These are phyloP conservation scores for Neurospora terricola DNA, from an alignment of 495 filamentous ascomycete genomes.

Conservation along the genomic window DNA sequence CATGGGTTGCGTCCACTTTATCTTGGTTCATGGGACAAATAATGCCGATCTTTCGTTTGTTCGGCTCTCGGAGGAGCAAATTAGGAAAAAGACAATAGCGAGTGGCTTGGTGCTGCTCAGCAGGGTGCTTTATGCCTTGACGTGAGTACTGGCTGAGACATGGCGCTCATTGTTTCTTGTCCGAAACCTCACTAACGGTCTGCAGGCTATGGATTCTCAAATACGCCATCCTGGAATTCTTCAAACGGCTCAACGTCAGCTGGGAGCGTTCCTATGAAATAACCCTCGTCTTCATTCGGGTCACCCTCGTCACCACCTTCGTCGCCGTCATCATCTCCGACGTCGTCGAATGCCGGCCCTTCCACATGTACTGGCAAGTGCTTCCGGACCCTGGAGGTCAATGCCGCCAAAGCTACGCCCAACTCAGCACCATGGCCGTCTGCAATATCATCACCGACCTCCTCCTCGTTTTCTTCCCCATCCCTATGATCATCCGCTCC, in stretches of 20 bases:
- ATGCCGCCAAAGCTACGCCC: slow-evolving; percentile 75
- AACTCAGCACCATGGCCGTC: slow-evolving; percentile 78
- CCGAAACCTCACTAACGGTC: background rate
- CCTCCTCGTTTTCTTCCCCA: slow-evolving; percentile 75
- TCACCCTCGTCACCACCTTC: slow-evolving; percentile 67
- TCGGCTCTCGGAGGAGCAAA: slow-evolving; percentile 33
- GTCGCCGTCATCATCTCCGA: slow-evolving; percentile 70
- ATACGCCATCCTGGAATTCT: slow-evolving; percentile 80
- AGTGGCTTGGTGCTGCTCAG: slow-evolving; percentile 56
- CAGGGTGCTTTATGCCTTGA: slow-evolving; percentile 58
- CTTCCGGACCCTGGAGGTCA: slow-evolving; percentile 74
- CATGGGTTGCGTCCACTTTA: slow-evolving; percentile 79
- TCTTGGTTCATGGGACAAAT: slow-evolving; percentile 82
- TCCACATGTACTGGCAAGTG: slow-evolving; percentile 84
- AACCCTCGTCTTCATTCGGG: slow-evolving; percentile 57
- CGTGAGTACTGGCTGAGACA: slow-evolving; percentile 29
- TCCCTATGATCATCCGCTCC: slow-evolving; percentile 71
- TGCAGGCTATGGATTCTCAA: slow-evolving; percentile 85
- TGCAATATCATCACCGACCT: slow-evolving; percentile 84
- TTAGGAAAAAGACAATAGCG: slow-evolving; percentile 45
- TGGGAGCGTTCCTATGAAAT: slow-evolving; percentile 64
- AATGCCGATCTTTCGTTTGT: slow-evolving; percentile 46
- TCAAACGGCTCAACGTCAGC: slow-evolving; percentile 63
- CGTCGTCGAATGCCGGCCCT: slow-evolving; percentile 77
- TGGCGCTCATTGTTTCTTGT: background rate